These are phyloP conservation scores for Colletotrichum magnum DNA, from an alignment of 2,329 filamentous ascomycete genomes.

Conservation along the genomic window DNA sequence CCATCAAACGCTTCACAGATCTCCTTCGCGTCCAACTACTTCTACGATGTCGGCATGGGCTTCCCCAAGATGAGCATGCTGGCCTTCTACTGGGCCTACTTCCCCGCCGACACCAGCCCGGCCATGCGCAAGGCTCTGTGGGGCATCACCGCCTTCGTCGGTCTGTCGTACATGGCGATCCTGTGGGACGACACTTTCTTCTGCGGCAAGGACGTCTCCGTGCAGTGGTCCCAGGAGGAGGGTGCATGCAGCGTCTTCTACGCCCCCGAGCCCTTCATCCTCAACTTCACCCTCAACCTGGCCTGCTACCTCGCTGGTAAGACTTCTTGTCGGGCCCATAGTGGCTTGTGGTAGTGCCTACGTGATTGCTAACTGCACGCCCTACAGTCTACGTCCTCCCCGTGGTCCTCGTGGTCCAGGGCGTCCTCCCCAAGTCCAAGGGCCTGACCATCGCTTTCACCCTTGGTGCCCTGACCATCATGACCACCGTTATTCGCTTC, in stretches of 20 bases:
- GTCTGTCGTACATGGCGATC: constrained; percentile 48
- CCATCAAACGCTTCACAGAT: constrained; percentile 42
- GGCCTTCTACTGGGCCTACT: constrained; percentile 54
- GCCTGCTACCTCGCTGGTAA: constrained; percentile 51
- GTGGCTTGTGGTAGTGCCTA: background rate
- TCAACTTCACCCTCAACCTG: constrained; percentile 52
- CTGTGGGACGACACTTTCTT: constrained; percentile 53
- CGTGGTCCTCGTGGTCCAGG: constrained; percentile 47
- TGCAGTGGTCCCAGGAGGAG: constrained; percentile 54
- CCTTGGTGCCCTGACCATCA: constrained; percentile 45
- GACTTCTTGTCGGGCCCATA: background rate
- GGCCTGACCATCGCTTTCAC: constrained; percentile 44
- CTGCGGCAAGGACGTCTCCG: constrained; percentile 50
- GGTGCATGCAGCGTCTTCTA: constrained; percentile 54
- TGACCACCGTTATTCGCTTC: constrained; percentile 46
- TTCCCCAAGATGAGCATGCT: constrained; percentile 54
- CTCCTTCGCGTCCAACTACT: constrained; percentile 53
- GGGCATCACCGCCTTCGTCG: constrained; percentile 50
- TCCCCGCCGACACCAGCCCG: constrained; percentile 45
- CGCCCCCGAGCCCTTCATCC: constrained; percentile 50
- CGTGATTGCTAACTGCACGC: background rate
- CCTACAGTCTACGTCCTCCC: constrained; percentile 50
- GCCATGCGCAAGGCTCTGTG: constrained; percentile 48
- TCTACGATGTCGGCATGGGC: constrained; percentile 54
- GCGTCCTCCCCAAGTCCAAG: constrained; percentile 42